Percentiles rank a stretch among this genome's conserved stretches.
Evolutionary conservation across 148 eudicot genomes (phyloP).

Genomic region (Persicaria tinctoria): DNA sequence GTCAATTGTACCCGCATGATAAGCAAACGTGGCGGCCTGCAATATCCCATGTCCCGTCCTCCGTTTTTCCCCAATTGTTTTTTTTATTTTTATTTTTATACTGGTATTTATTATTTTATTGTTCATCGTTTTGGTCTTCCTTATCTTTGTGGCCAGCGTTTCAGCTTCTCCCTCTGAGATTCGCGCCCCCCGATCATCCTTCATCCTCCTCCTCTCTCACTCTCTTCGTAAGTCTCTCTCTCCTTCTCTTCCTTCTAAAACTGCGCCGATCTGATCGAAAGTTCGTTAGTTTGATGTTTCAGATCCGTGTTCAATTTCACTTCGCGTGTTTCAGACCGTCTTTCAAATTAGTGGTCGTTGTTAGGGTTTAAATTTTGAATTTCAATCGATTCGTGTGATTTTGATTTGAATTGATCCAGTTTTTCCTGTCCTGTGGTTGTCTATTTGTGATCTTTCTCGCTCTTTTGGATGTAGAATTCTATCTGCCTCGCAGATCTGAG

Average conservation of each 20-base stretch:
- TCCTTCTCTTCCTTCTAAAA: neutral
- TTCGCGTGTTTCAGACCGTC: neutral
- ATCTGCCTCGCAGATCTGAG: neutral
- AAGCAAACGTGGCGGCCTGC: neutral
- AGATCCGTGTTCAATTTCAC: neutral
- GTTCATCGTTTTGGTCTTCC: neutral
- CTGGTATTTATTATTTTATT: neutral
- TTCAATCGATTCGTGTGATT: neutral
- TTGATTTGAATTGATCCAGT: neutral
- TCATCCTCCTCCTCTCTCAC: neutral
- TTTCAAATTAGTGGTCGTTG: neutral
- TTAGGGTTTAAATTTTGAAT: neutral
- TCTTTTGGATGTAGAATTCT: neutral
- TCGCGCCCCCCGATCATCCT: neutral
- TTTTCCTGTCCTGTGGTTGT: neutral
- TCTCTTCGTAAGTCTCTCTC: neutral
- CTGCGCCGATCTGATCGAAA: neutral
- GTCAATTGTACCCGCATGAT: neutral
- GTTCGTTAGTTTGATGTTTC: neutral
- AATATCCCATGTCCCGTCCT: neutral
- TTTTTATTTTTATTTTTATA: neutral
- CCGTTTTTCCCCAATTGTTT: neutral
- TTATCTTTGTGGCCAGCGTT: constrained; percentile 2
- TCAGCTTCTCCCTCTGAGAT: neutral
- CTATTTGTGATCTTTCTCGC: neutral